Conservation (phyloP, 2,329 filamentous ascomycete species). For the Penicillium italicum region DNA sequence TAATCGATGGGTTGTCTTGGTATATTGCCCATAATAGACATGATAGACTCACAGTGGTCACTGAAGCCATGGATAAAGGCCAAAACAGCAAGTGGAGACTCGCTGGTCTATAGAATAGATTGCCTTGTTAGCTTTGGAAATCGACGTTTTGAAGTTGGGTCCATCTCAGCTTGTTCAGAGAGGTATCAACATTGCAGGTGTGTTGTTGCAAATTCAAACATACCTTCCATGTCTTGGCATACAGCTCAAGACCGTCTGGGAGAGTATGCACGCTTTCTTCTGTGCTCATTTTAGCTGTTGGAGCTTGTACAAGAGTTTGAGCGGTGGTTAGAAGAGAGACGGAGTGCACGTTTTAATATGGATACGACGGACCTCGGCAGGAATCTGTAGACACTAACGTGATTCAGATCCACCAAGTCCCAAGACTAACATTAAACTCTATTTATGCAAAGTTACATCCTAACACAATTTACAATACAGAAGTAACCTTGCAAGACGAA, state of each 20-base stretch:
- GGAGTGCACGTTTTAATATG: neutral
- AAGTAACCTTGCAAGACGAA: neutral
- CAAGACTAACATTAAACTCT: neutral
- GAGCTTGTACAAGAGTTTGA: neutral
- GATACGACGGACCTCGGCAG: neutral
- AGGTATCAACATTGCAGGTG: too few species aligned
- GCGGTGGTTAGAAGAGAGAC: neutral
- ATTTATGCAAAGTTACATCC: neutral
- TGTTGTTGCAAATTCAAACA: slow-evolving; percentile 24
- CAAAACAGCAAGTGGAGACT: slow-evolving; percentile 61
- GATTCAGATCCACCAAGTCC: neutral
- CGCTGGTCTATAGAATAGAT: slow-evolving; percentile 1
- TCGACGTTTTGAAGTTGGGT: neutral
- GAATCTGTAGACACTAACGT: neutral
- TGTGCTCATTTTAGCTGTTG: slow-evolving; percentile 30
- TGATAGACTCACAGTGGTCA: slow-evolving; percentile 59
- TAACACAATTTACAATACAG: neutral
- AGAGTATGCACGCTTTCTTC: slow-evolving; percentile 52
- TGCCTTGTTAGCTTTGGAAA: neutral
- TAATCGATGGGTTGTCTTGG: neutral
- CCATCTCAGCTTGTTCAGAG: neutral
- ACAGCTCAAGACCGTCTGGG: slow-evolving; percentile 53
- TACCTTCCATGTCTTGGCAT: slow-evolving; percentile 61
- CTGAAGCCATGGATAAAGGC: slow-evolving; percentile 87
- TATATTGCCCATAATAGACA: neutral